Evolutionary conservation across 2,329 filamentous ascomycete species (phyloP).

Genomic region (Akanthomyces lecanii): DNA sequence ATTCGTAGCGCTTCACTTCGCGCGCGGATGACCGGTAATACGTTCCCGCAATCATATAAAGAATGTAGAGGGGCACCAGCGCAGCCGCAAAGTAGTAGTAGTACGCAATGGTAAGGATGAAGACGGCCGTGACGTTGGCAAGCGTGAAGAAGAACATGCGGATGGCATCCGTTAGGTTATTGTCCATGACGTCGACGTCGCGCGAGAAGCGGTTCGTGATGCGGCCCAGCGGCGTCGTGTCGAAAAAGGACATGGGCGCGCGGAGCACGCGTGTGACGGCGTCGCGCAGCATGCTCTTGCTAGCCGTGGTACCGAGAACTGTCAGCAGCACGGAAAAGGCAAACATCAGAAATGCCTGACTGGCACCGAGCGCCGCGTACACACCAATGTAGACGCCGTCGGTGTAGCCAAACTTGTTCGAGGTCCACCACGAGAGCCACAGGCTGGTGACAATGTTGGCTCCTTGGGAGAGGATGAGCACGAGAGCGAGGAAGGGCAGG

Average conservation of each 20-base stretch:
- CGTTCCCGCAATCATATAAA: slow-evolving; percentile 77
- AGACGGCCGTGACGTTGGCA: slow-evolving; percentile 76
- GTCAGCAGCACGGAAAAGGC: slow-evolving; percentile 74
- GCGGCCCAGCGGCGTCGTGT: slow-evolving; percentile 89
- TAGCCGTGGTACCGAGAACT: slow-evolving; percentile 73
- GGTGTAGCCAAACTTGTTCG: slow-evolving; percentile 64
- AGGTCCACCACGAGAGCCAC: slow-evolving; percentile 94
- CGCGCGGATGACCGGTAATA: slow-evolving; percentile 91
- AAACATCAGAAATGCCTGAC: slow-evolving; percentile 74
- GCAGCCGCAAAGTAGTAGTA: slow-evolving; percentile 79
- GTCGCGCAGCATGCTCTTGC: slow-evolving; percentile 73
- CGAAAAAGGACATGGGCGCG: slow-evolving; percentile 86
- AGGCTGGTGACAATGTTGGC: slow-evolving; percentile 83
- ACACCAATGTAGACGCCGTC: slow-evolving; percentile 68
- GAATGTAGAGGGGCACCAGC: slow-evolving; percentile 59
- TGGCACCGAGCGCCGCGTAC: slow-evolving; percentile 65
- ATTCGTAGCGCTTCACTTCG: slow-evolving; percentile 91
- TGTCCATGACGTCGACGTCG: slow-evolving; percentile 96
- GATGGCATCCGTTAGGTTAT: slow-evolving; percentile 81
- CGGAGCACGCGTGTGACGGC: slow-evolving; percentile 75
- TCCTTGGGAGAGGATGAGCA: slow-evolving; percentile 71
- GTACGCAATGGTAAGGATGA: slow-evolving; percentile 88
- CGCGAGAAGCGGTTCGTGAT: slow-evolving; percentile 96
- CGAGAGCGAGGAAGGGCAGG: slow-evolving; percentile 56
- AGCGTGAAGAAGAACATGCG: slow-evolving; percentile 89